Base-by-base conservation (phyloP, 805 yeast genomes). In the Kuraishia capsulata region DNA sequence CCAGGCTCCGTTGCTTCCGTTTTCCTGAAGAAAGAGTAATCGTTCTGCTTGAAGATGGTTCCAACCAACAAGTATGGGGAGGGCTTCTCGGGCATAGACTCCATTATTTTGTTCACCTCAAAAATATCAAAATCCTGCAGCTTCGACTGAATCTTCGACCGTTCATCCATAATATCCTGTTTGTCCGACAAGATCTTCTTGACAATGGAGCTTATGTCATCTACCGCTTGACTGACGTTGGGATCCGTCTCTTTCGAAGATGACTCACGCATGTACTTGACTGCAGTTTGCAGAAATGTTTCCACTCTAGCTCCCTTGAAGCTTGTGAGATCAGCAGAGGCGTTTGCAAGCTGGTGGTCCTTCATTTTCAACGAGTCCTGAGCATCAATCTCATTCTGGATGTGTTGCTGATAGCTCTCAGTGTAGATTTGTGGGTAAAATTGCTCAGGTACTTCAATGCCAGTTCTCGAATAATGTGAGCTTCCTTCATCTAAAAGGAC, bases 401-500 rank as follows among this genome's bases (percentile, higher is more conserved):
- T 43, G 6, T 53, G 28, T 18, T 46, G 37, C 14, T 50, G 42
- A 34, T 53, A 53, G 14, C 59, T 57, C 11, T 48, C 37, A 0
- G 65, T 49, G 42, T 58, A 67, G 2, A 67, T 48, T 39, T 67
- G 69, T 0, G 71, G 71, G 38, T 64, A 65, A 33, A 65, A 56
- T 16, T 38, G 38, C 18, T 57, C 59, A 2, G 49, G 46, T 13
- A 65, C 21, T 9, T 48, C 44, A 31, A 64, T 46, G 0, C 61
- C 62, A 2, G 48, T 28, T 6, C 31, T 46, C 1, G 48, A 47
- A 9, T 53, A 47, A n/a, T 51, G 41, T 3, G 44, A 45, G 10
- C 54, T 56, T 3, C 57, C 58, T 16, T 51, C 51, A 2, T 52
- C 43, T 14, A 56, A 58, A 33, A 64, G 49, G 5, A 57, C 39